Evolutionary conservation across 805 yeast genomes (phyloP).

Genomic region (Ogataea kodamae): DNA sequence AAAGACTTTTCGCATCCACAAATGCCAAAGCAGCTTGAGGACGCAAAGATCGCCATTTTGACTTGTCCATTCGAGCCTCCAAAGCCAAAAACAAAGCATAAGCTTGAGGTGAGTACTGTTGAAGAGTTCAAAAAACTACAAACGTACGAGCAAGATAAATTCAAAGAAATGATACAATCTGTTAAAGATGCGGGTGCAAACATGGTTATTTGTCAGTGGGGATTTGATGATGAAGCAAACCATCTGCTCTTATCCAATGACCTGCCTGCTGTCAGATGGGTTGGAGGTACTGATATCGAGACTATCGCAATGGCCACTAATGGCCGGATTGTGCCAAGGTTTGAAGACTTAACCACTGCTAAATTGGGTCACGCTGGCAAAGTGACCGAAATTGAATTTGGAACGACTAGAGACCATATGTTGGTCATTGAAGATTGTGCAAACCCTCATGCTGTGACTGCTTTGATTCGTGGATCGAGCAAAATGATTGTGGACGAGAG

Average conservation of each 20-base stretch:
- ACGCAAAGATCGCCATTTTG: constrained; percentile 88
- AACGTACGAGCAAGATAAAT: constrained; percentile 86
- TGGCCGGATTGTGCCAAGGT: constrained; percentile 95
- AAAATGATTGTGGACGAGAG: constrained; percentile 98
- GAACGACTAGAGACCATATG: constrained; percentile 96
- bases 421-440: constrained; percentile 87
- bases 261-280: constrained; percentile 97
- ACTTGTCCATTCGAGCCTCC: constrained; percentile 99
- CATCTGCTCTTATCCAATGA: constrained; percentile 84
- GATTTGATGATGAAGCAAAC: constrained; percentile 98
- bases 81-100: constrained; percentile 98
- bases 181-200: constrained; percentile 93
- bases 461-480: constrained; percentile 92
- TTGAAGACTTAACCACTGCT: constrained; percentile 79
- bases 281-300: constrained; percentile 96
- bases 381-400: constrained; percentile 86
- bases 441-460: constrained; percentile 84
- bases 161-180: constrained; percentile 80
- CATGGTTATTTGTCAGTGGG: constrained; percentile 98
- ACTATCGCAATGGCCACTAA: constrained; percentile 95
- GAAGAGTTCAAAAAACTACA: constrained; percentile 92
- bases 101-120: constrained; percentile 86
- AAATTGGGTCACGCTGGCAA: constrained; percentile 87
- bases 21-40: constrained; percentile 79
- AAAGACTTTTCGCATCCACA: constrained; percentile 98